Percentiles rank a stretch among this genome's conserved stretches.
These are phyloP conservation scores for Dictyostelium firmibasis DNA, from an alignment of 78 protist species.

Conservation along the genomic window DNA sequence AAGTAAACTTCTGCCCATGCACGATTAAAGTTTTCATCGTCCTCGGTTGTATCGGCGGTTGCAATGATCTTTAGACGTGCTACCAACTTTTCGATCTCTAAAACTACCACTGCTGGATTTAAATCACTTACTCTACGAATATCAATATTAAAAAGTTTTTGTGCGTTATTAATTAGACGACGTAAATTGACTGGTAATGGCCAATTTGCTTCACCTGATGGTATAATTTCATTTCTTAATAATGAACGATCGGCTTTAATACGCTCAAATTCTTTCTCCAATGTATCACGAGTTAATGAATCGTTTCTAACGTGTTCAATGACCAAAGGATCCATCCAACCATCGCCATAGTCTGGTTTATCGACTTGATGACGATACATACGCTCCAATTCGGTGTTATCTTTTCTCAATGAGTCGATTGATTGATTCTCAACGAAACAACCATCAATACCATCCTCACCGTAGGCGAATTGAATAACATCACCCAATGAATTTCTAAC, in stretches of 20 bases:
- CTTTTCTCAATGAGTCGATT: slow-evolving; percentile 51
- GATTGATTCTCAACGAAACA: slow-evolving; percentile 82
- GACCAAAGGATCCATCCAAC: slow-evolving; percentile 84
- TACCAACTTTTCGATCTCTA: not conserved
- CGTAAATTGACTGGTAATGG: slow-evolving; percentile 92
- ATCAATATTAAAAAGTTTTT: slow-evolving; percentile 81
- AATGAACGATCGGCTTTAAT: slow-evolving; percentile 67
- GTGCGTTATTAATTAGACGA: slow-evolving; percentile 94
- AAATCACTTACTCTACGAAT: slow-evolving; percentile 47
- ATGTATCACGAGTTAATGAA: slow-evolving; percentile 37
- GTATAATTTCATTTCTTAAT: slow-evolving; percentile 62
- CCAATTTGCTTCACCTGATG: slow-evolving; percentile 71
- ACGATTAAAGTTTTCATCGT: not conserved
- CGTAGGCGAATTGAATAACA: slow-evolving; percentile 95
- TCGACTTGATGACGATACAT: slow-evolving; percentile 50
- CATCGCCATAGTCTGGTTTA: slow-evolving; percentile 67
- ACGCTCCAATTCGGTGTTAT: slow-evolving; percentile 44
- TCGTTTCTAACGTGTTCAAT: slow-evolving; percentile 74
- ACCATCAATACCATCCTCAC: slow-evolving; percentile 99
- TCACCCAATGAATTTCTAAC: slow-evolving; percentile 97
- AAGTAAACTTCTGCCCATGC: slow-evolving; percentile 85
- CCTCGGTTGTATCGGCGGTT: slow-evolving; percentile 78
- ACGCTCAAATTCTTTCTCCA: slow-evolving; percentile 74
- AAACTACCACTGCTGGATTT: slow-evolving; percentile 50
- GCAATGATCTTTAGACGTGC: slow-evolving; percentile 57